Evolutionary conservation across 108 stramenopile species (phyloP), one percentile per base, ranked within the genome.

Genomic region (Bacterosira constricta): DNA sequence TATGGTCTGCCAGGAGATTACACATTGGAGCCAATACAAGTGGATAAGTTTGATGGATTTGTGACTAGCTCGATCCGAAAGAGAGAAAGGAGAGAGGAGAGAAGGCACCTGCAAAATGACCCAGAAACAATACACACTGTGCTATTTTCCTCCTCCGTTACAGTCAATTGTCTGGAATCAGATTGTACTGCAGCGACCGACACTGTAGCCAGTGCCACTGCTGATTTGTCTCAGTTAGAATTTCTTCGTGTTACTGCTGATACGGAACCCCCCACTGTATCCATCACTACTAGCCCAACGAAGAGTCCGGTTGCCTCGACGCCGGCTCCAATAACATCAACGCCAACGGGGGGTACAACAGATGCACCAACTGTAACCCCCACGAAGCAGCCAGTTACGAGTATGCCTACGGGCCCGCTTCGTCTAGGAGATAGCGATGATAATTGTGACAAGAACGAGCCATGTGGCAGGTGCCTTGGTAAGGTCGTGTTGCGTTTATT

Each of bases 71-170:
- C 12, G 10, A 18, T 35, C 29, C 13, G 4, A 26, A 0, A 53
- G 31, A 13, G 9, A 37, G 10, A 12, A 36, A 13, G 4, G 9
- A 56, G 29, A 18, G 34, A 38, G 34, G 20, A 34, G 31, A 34
- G 12, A 15, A 30, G 53, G 31, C 53, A 54, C 5, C 9, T 54
- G 29, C 31, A 54, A 30, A n/a, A 35, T 4, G 34, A 30, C 23
- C 30, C 27, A 0, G 62, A 73, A 26, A 73, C 29, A 29, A 56
- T 53, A 17, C 72, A 73, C 47, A 55, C 53, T 17, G 51, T 73
- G 5, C 20, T 73, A 7, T 73, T 45, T 64, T 63, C 72, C 3
- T 46, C 72, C 3, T 73, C 63, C 15, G 72, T 73, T 32, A 56
- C 52, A 11, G 72, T 63, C n/a, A 25, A 56, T 31, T 73, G 72